Base-by-base conservation (phyloP, 2,329 filamentous ascomycete species). In the Aspergillus sp. region DNA sequence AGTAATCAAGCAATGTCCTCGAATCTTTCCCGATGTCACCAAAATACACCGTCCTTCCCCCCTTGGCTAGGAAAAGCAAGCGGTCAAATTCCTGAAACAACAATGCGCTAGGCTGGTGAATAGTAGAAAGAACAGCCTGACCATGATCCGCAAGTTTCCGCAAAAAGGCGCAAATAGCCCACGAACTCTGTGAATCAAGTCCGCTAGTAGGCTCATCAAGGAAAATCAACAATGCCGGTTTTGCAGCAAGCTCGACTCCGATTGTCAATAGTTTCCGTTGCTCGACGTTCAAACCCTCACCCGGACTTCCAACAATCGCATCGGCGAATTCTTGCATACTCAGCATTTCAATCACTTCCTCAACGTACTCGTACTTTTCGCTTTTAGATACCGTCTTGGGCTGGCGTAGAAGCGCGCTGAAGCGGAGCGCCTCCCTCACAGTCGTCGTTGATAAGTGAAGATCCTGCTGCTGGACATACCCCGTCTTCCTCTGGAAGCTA, bases 141-240 rank as follows among this genome's bases (percentile, higher is more conserved):
- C 90, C 90, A 53, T 82, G 85, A 66, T 91, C 86, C 59, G 88
- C 88, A 19, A 95, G 76, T 71, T 93, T 95, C 67, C 91, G 84
- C 38, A 96, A 76, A n/a, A 95, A 80, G 57, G 86, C 82, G 41
- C 88, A 78, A 61, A 95, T 95, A 50, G 88, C 85, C 88, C 88
- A 95, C 0, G 88, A 90, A 3, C 88, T 93, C 67, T 95, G 89
- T 50, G 83, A 88, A 65, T 95, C 90, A 4, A 95, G 78, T 68
- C 90, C 90, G 38, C 88, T 94, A 1, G 90, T 95, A 5, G 90
- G 90, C 65, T 96, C 90, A 60, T 96, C 90, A 27, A 95, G 82
- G 69, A 95, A 95, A 25, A 95, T 81, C 42, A 95, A 74, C 46
- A 95, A 76, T 13, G 85, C 82, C 12, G 90, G 90, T 70, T 93